A percentile compares a stretch with the other conserved stretches of the same genome.
phyloP scores from a whole-genome alignment of 2,329 filamentous ascomycete species.

The Aspergillus sclerotialis region DNA sequence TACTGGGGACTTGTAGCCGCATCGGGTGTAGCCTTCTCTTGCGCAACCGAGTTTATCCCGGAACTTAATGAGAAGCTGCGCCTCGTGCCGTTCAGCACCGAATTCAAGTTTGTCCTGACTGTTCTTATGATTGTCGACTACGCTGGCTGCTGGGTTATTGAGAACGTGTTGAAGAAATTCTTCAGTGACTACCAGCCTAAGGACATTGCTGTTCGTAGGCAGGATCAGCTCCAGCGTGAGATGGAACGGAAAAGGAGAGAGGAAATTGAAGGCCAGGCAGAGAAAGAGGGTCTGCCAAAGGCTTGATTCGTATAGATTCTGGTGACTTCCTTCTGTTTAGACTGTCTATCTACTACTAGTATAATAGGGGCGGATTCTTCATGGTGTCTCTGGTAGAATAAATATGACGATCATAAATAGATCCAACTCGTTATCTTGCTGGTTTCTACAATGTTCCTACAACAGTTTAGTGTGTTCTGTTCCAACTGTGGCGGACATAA shows the following conservation, averaged over 20 bases:
- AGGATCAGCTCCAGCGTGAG: constrained; percentile 79
- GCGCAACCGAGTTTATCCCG: constrained; percentile 89
- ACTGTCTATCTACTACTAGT: neutral
- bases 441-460: too few species aligned
- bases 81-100: constrained; percentile 78
- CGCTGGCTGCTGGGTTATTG: constrained; percentile 76
- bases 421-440: too few species aligned
- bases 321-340: constrained; percentile 2
- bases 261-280: constrained; percentile 38
- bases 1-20: constrained; percentile 93
- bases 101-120: constrained; percentile 86
- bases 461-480: too few species aligned
- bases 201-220: constrained; percentile 80
- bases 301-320: constrained; percentile 12
- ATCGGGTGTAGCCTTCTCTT: constrained; percentile 83
- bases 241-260: constrained; percentile 58
- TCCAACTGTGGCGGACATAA: too few species aligned
- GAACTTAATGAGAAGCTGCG: constrained; percentile 92
- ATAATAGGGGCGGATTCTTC: neutral
- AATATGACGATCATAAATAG: neutral
- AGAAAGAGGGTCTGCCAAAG: constrained; percentile 26
- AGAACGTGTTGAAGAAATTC: constrained; percentile 72
- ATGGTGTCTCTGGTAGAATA: neutral
- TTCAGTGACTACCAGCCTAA: constrained; percentile 92
- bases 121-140: constrained; percentile 82